phyloP scores from a whole-genome alignment of 2,329 filamentous ascomycete species.

The Cadophora malorum region DNA sequence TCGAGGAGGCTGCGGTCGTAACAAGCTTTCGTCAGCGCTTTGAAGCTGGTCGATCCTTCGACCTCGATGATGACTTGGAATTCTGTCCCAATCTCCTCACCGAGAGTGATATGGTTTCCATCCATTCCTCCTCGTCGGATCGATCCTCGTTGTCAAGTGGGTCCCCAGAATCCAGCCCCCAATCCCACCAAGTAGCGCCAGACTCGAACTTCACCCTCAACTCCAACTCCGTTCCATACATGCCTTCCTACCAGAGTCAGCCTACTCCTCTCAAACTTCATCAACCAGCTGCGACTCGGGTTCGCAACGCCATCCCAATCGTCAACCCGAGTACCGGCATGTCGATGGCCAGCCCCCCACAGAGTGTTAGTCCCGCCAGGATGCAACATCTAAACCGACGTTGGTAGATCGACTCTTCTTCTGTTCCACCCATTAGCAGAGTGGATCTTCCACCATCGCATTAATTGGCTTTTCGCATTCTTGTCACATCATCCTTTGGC shows the following conservation, averaged over 20 bases:
- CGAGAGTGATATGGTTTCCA: constrained; percentile 83
- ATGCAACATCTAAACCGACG: constrained; percentile 54
- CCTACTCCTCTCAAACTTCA: constrained; percentile 79
- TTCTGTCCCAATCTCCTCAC: constrained; percentile 94
- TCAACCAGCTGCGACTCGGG: constrained; percentile 87
- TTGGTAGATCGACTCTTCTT: constrained; percentile 39
- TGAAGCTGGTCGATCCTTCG: constrained; percentile 90
- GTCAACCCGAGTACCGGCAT: constrained; percentile 94
- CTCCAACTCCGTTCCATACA: constrained; percentile 69
- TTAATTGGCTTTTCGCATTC: constrained; percentile 43
- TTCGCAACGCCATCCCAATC: constrained; percentile 95
- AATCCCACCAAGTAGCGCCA: constrained; percentile 79
- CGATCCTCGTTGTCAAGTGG: constrained; percentile 94
- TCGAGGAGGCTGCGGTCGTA: constrained; percentile 78
- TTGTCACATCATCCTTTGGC: constrained; percentile 41
- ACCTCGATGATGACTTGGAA: constrained; percentile 93
- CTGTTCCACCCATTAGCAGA: constrained; percentile 33
- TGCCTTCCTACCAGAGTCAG: constrained; percentile 71
- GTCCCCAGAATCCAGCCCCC: constrained; percentile 89
- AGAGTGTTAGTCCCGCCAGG: constrained; percentile 68
- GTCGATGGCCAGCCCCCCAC: constrained; percentile 81
- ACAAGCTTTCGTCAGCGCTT: constrained; percentile 84
- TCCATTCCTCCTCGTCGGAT: constrained; percentile 88
- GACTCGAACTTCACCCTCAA: constrained; percentile 77
- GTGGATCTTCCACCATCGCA: constrained; percentile 39